phyloP scores from a whole-genome alignment of 2,329 filamentous ascomycete species.

The Calycina herbarum region DNA sequence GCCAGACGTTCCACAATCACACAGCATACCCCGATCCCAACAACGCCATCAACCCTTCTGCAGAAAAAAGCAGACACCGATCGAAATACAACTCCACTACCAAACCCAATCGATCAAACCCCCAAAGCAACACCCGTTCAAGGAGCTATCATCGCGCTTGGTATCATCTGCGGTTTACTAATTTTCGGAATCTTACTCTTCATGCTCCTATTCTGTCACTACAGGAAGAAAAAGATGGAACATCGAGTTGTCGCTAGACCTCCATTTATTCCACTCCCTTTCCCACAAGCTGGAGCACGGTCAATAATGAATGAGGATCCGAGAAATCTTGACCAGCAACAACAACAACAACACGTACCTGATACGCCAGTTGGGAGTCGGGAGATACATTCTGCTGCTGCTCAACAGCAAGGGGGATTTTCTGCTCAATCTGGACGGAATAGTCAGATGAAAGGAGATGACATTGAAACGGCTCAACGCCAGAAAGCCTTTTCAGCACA shows the following conservation, averaged over 20 bases:
- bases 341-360: background rate
- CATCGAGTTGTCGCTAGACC: background rate
- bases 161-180: conserved; percentile 16
- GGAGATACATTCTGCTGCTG: background rate
- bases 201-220: conserved; percentile 10
- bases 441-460: no score
- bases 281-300: background rate
- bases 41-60: background rate
- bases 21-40: background rate
- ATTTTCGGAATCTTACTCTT: conserved; percentile 16
- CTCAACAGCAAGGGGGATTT: background rate
- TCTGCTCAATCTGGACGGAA: background rate
- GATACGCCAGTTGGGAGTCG: background rate
- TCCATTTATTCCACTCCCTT: background rate
- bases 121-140: conserved; percentile 8
- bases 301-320: background rate
- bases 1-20: background rate
- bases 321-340: background rate
- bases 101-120: background rate
- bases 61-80: background rate
- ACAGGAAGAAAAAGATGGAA: background rate
- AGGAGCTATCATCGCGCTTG: conserved; percentile 18
- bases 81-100: background rate
- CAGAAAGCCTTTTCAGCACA: background rate
- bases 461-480: background rate